Evolutionary conservation across 2,329 filamentous ascomycete genomes (phyloP).

Genomic region (Phaeoacremonium minimum): DNA sequence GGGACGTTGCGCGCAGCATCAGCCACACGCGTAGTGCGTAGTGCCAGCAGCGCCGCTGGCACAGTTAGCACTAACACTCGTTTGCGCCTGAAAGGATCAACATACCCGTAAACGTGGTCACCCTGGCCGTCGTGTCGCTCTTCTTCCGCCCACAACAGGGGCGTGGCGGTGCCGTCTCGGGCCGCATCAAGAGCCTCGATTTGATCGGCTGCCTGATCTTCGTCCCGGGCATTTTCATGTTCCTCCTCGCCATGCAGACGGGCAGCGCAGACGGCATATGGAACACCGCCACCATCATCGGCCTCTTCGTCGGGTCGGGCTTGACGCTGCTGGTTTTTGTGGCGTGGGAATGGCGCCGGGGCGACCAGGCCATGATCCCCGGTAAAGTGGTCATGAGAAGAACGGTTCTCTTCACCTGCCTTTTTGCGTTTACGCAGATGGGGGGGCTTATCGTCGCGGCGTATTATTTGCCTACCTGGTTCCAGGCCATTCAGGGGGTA

Average conservation of each 20-base stretch:
- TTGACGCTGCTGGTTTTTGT: conserved; percentile 22
- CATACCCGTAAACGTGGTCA: too few relatives aligned
- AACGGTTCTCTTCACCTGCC: conserved; percentile 5
- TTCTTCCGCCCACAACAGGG: conserved; percentile 2
- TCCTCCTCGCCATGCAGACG: conserved; percentile 42
- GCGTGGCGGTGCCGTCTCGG: not conserved
- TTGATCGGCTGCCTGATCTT: conserved; percentile 20
- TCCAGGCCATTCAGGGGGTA: conserved; percentile 14
- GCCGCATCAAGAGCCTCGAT: conserved; percentile 13
- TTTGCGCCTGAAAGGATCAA: too few relatives aligned
- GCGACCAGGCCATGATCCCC: conserved; percentile 32
- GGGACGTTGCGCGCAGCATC: too few relatives aligned
- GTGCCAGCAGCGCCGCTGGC: too few relatives aligned
- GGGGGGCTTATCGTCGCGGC: conserved; percentile 5
- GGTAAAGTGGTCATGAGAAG: conserved; percentile 6
- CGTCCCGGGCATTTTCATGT: conserved; percentile 29
- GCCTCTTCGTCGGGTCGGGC: conserved; percentile 26
- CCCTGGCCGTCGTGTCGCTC: too few relatives aligned
- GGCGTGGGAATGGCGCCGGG: conserved; percentile 27
- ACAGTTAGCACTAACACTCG: too few relatives aligned
- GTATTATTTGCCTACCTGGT: conserved; percentile 16
- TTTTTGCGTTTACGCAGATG: conserved; percentile 8
- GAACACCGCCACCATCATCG: conserved; percentile 27
- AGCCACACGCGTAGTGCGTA: too few relatives aligned
- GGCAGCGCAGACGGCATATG: conserved; percentile 31